Evolutionary conservation across 179 eudicot species (phyloP).

Genomic region (Nepenthes alata): DNA sequence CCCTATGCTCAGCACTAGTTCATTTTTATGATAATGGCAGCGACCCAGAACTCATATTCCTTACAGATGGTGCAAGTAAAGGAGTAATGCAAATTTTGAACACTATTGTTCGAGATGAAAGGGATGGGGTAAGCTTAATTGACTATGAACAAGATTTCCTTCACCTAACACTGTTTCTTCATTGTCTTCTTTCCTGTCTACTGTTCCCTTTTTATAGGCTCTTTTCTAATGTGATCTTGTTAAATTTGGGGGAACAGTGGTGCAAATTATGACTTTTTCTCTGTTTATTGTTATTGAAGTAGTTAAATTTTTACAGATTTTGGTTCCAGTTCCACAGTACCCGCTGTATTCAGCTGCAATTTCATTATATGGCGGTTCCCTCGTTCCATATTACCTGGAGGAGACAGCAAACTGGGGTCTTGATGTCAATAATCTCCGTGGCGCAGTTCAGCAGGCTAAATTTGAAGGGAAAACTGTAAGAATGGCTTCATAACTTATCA

Average conservation of each 20-base stretch:
- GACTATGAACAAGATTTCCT: neutral
- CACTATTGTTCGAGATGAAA: conserved; percentile 49
- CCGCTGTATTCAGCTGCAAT: conserved; percentile 96
- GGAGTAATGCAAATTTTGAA: conserved; percentile 93
- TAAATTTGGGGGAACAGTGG: too few relatives aligned
- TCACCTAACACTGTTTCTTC: neutral
- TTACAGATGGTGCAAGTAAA: conserved; percentile 98
- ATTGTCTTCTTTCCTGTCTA: conserved; percentile 1
- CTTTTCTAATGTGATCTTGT: too few relatives aligned
- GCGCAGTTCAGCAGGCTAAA: conserved; percentile 60
- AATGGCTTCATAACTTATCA: conserved; percentile 4
- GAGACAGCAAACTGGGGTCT: conserved; percentile 99
- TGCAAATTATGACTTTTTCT: neutral
- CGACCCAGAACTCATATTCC: conserved; percentile 89
- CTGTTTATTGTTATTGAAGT: neutral
- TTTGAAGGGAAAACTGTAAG: conserved; percentile 84
- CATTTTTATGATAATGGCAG: conserved; percentile 24
- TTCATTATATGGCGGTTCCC: conserved; percentile 77
- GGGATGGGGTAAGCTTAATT: conserved; percentile 55
- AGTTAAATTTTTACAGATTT: conserved; percentile 34
- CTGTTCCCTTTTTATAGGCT: neutral
- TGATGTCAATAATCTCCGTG: conserved; percentile 68
- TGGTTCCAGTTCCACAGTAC: conserved; percentile 97
- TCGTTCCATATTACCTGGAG: conserved; percentile 93
- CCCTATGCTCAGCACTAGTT: neutral